These are phyloP conservation scores for Agrocybe pediades DNA, from an alignment of 768 basidiomycete genomes.

Conservation along the genomic window DNA sequence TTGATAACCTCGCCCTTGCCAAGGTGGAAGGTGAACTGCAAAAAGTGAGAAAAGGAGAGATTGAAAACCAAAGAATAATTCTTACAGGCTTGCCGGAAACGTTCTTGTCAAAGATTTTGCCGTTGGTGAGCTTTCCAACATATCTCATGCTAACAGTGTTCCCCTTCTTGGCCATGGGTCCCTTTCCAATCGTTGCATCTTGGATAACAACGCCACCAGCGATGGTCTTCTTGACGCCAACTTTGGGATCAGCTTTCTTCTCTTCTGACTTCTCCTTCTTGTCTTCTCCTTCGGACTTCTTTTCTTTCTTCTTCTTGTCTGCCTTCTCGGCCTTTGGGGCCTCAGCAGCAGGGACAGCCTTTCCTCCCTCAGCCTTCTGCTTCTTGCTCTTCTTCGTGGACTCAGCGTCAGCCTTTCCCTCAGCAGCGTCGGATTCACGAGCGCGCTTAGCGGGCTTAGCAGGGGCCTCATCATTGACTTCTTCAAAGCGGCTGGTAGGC, in stretches of 20 bases:
- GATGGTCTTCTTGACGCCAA: slow-evolving; percentile 48
- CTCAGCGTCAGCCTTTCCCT: slow-evolving; percentile 41
- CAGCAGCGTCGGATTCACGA: slow-evolving; percentile 57
- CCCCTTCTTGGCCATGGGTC: slow-evolving; percentile 86
- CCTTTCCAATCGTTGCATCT: slow-evolving; percentile 79
- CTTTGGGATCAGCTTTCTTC: slow-evolving; percentile 19
- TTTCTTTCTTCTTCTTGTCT: slow-evolving; percentile 38
- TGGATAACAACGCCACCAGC: slow-evolving; percentile 74
- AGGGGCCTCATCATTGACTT: slow-evolving; percentile 51
- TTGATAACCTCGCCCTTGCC: slow-evolving; percentile 93
- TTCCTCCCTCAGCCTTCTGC: slow-evolving; percentile 59
- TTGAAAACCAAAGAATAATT: slow-evolving; percentile 10
- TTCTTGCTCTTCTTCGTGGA: slow-evolving; percentile 79
- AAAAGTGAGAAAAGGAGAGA: background rate
- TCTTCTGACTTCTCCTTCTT: slow-evolving; percentile 16
- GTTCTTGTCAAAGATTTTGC: slow-evolving; percentile 80
- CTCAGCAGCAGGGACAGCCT: slow-evolving; percentile 30
- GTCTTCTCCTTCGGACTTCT: slow-evolving; percentile 49
- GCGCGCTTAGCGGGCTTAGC: slow-evolving; percentile 65
- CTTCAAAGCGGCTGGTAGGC: slow-evolving; percentile 69
- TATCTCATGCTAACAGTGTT: slow-evolving; percentile 86
- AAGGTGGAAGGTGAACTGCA: slow-evolving; percentile 73
- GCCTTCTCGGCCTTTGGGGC: slow-evolving; percentile 37
- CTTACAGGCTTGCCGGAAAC: slow-evolving; percentile 84
- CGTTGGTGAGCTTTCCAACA: slow-evolving; percentile 84